Evolutionary conservation across 305 asterid species (phyloP).

Genomic region (Stenogyne calaminthoides): DNA sequence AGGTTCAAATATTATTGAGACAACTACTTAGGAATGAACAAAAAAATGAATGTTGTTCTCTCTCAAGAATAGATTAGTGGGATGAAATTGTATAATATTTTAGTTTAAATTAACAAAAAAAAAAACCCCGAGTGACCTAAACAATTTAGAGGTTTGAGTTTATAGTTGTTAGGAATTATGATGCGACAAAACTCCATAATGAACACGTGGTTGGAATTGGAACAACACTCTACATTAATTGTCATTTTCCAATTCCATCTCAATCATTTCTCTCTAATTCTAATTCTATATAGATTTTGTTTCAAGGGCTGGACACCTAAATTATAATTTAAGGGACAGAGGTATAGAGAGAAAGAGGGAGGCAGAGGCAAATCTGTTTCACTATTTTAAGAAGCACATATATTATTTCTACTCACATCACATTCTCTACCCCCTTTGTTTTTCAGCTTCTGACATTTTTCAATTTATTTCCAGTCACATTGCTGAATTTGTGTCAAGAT

Average conservation of each 20-base stretch:
- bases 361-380: conserved; percentile 26
- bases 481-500: conserved; percentile 18
- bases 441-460: not conserved
- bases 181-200: conserved; percentile 21
- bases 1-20: not conserved
- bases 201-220: conserved; percentile 37
- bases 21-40: too few relatives aligned
- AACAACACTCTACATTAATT: not conserved
- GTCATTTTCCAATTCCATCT: not conserved
- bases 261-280: not conserved
- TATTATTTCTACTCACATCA: not conserved
- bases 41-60: too few relatives aligned
- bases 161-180: not conserved
- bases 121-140: not conserved
- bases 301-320: not conserved
- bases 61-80: not conserved
- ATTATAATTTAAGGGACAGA: conserved; percentile 12
- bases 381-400: conserved; percentile 23
- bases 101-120: not conserved
- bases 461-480: conserved; percentile 22
- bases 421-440: conserved; percentile 2
- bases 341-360: conserved; percentile 6
- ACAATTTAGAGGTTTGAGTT: not conserved
- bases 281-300: conserved; percentile 29
- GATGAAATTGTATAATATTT: not conserved